Evolutionary conservation across 371 early-diverging fungal species (phyloP), one percentile per base, ranked within the genome.

Genomic region (Circinella minor): DNA sequence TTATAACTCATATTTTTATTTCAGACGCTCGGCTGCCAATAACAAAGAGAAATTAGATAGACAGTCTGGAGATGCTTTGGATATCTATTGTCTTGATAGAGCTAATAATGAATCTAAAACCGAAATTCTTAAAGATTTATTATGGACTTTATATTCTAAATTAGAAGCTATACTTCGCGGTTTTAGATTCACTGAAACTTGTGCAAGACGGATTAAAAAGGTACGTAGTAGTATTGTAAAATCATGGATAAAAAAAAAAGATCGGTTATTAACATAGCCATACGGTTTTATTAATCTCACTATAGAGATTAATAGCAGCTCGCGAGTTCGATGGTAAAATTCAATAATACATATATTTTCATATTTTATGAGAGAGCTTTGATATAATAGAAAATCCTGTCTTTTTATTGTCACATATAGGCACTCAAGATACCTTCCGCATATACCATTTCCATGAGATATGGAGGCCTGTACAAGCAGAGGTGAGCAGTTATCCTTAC

Each of bases 61-160:
- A 69, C 7, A 64, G 43, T 15, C 77, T 75, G 49, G 81, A 80
- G 9, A 70, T 55, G 11, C 7, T 34, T 47, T 60, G 15, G 83
- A 85, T 15, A 77, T 87, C 10, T 81, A 82, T 39, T 84, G 85
- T 15, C 72, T 87, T 20, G 81, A 82, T 68, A 72, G 82, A 72
- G 82, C 83, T 4, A 82, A 85, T 55, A 78, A 71, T 10, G 82
- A 85, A 36, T 49, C 70, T 14, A 89, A 90, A 67, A 91, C 90
- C 10, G 92, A 92, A 67, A 85, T 93, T n/a, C 70, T 96, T 48
- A 87, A 89, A 55, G 95, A 95, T 70, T 81, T 96, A 65, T 77
- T 95, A 17, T 89, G 92, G 85, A 90, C 90, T 0, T 76, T 96
- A 63, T 97, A 92, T 80, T 91, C 91, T 0, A 93, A 94, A 70